A percentile compares a stretch with the other conserved stretches of the same genome.
Conservation (phyloP, 192 early-diverging fungal genomes). For the Backusella morwellensis region DNA sequence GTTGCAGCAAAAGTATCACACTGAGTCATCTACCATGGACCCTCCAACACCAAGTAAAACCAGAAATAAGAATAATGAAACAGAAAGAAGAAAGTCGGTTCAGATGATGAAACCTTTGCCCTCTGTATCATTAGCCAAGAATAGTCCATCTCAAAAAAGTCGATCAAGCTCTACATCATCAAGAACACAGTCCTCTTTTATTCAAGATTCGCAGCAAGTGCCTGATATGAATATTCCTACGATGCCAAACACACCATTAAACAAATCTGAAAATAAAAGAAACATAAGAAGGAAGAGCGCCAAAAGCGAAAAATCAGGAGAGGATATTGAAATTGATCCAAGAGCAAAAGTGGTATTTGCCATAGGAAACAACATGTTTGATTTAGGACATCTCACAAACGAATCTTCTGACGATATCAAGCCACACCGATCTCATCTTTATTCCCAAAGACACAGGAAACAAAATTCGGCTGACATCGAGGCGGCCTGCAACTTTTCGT, state of each 20-base stretch:
- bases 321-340: slow-evolving; percentile 35
- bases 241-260: neutral
- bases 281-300: neutral
- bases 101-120: neutral
- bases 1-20: neutral
- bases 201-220: neutral
- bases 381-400: slow-evolving; percentile 19
- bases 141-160: neutral
- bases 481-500: neutral
- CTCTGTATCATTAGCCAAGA: neutral
- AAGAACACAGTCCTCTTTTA: neutral
- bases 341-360: slow-evolving; percentile 35
- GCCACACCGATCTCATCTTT: neutral
- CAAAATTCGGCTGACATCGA: slow-evolving; percentile 12
- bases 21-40: neutral
- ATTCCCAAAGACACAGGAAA: slow-evolving; percentile 14
- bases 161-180: neutral
- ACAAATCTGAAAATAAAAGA: neutral
- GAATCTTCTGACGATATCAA: neutral
- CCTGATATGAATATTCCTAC: neutral
- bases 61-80: neutral
- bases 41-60: neutral
- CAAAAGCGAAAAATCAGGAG: neutral
- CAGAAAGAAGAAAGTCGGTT: neutral
- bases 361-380: slow-evolving; percentile 44